These are phyloP conservation scores for Penicillium daleae DNA, from an alignment of 495 filamentous ascomycete species.

Conservation along the genomic window DNA sequence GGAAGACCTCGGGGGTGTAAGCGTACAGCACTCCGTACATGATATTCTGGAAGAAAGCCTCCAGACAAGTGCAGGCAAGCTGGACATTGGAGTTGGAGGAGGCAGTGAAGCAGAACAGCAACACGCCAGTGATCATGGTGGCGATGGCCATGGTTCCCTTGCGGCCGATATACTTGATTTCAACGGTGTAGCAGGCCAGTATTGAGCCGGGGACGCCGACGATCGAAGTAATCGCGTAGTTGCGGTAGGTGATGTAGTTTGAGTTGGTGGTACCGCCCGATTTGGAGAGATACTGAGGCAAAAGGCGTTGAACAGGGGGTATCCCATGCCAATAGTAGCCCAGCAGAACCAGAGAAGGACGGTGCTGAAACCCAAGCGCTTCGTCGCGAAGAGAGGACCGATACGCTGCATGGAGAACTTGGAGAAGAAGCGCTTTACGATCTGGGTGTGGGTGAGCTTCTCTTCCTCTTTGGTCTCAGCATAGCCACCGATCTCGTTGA, in stretches of 20 bases:
- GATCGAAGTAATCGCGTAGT: constrained; percentile 63
- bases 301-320: constrained; percentile 63
- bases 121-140: constrained; percentile 57
- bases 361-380: constrained; percentile 52
- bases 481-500: constrained; percentile 58
- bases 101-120: constrained; percentile 63
- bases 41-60: constrained; percentile 66
- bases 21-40: constrained; percentile 67
- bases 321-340: constrained; percentile 61
- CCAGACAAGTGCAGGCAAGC: constrained; percentile 55
- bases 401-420: constrained; percentile 62
- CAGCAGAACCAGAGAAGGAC: constrained; percentile 60
- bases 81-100: constrained; percentile 52
- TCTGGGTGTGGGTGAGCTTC: constrained; percentile 46
- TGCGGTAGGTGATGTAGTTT: constrained; percentile 58
- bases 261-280: constrained; percentile 42
- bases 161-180: constrained; percentile 62
- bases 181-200: constrained; percentile 58
- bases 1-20: constrained; percentile 66
- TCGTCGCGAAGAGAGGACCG: constrained; percentile 56
- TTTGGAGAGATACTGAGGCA: constrained; percentile 59
- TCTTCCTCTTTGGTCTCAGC: constrained; percentile 37
- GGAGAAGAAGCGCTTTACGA: constrained; percentile 53
- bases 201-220: constrained; percentile 60
- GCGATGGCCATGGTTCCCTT: constrained; percentile 61